phyloP scores from a whole-genome alignment of 148 eudicot genomes.

The Rhododendron simsii region DNA sequence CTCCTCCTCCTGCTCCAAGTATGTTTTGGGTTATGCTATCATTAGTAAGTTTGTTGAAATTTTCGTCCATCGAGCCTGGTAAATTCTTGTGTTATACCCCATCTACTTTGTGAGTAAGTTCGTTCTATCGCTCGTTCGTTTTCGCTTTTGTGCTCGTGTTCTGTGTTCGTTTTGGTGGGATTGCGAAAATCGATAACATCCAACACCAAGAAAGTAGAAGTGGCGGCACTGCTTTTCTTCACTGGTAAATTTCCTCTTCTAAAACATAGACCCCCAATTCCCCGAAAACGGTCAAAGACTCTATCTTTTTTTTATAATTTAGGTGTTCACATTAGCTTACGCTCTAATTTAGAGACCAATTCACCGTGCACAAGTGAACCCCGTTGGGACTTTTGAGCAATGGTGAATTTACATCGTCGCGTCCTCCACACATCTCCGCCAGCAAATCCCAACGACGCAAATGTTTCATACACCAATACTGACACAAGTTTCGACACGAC shows the following conservation, averaged over 20 bases:
- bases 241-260: neutral
- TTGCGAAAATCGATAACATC: neutral
- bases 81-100: neutral
- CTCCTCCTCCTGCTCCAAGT: neutral
- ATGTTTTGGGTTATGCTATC: neutral
- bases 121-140: neutral
- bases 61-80: neutral
- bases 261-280: neutral
- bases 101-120: neutral
- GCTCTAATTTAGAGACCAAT: neutral
- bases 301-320: too few relatives aligned
- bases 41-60: neutral
- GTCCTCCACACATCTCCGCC: neutral
- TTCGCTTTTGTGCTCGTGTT: neutral
- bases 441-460: neutral
- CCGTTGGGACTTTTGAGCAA: neutral
- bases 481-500: constrained; percentile 39
- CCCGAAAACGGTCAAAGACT: neutral
- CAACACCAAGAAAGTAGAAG: neutral
- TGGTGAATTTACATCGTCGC: constrained; percentile 7
- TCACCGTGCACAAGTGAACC: neutral
- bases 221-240: neutral
- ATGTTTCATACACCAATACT: constrained; percentile 5
- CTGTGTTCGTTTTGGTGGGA: neutral
- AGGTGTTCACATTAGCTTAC: neutral